phyloP scores from a whole-genome alignment of 2,329 filamentous ascomycete genomes.

The Penicillium sclerotigenum region DNA sequence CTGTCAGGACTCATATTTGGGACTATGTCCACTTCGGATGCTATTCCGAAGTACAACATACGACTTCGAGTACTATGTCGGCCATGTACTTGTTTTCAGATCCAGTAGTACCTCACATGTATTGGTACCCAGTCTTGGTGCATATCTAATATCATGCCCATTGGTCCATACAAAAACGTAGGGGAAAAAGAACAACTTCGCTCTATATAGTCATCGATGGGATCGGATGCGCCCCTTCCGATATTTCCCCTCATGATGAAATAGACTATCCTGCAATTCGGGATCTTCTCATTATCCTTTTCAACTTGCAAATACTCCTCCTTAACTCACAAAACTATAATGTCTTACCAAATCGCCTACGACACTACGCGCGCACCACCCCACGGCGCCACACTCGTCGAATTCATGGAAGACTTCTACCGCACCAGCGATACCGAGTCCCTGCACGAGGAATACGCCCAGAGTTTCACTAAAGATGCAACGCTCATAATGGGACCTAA shows the following conservation, averaged over 20 bases:
- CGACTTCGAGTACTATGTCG: not conserved
- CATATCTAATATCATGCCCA: too few species aligned
- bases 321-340: slow-evolving; percentile 14
- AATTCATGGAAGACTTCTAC: slow-evolving; percentile 40
- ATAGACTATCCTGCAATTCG: not conserved
- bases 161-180: not conserved
- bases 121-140: not conserved
- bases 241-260: slow-evolving; percentile 16
- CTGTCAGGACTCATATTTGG: not conserved
- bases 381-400: slow-evolving; percentile 24
- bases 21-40: not conserved
- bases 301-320: not conserved
- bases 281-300: not conserved
- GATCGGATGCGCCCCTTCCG: slow-evolving; percentile 21
- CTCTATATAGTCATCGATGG: slow-evolving; percentile 6
- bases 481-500: slow-evolving; percentile 41
- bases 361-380: slow-evolving; percentile 26
- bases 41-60: not conserved
- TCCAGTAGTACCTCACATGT: not conserved
- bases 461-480: slow-evolving; percentile 35
- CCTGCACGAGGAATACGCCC: slow-evolving; percentile 35
- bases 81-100: not conserved
- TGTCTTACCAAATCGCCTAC: slow-evolving; percentile 35
- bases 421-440: slow-evolving; percentile 35
- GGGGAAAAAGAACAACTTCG: not conserved